phyloP scores from a whole-genome alignment of 331 rosid species.

The Ulmus americana region DNA sequence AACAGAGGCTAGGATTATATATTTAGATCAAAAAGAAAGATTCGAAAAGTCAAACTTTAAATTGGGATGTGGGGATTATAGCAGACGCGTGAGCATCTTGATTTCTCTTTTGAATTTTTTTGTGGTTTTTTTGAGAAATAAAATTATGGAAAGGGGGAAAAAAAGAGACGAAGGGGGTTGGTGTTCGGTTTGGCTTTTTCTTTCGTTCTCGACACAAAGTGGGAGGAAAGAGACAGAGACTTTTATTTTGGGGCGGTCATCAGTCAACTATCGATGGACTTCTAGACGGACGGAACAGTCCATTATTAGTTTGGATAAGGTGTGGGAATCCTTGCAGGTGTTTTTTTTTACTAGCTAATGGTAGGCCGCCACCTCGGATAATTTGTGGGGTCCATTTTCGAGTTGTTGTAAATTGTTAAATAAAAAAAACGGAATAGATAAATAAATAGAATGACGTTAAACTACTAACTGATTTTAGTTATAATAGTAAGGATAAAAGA shows the following conservation, averaged over 20 bases:
- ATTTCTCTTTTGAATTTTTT: constrained; percentile 5
- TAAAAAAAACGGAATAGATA: too few relatives aligned
- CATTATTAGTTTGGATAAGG: constrained; percentile 1
- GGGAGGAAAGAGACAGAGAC: not conserved
- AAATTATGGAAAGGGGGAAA: not conserved
- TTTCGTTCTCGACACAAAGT: not conserved
- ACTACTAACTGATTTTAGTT: too few relatives aligned
- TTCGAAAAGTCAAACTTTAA: not conserved
- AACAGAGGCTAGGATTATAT: too few relatives aligned
- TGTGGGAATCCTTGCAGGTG: not conserved
- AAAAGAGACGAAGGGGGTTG: not conserved
- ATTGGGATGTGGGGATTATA: not conserved
- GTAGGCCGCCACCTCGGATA: not conserved
- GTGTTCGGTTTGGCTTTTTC: constrained; percentile 11
- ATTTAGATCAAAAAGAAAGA: too few relatives aligned
- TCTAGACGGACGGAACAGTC: not conserved
- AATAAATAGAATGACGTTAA: too few relatives aligned
- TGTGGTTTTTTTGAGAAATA: not conserved
- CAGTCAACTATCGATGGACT: constrained; percentile 9
- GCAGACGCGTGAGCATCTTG: constrained; percentile 15
- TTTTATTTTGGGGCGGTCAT: not conserved
- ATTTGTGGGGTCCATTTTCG: not conserved
- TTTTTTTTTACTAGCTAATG: not conserved
- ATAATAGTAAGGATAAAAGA: too few relatives aligned
- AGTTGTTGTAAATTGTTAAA: too few relatives aligned